Evolutionary conservation across 805 yeast genomes (phyloP).

Genomic region (Helenozyma baotianmanensis): DNA sequence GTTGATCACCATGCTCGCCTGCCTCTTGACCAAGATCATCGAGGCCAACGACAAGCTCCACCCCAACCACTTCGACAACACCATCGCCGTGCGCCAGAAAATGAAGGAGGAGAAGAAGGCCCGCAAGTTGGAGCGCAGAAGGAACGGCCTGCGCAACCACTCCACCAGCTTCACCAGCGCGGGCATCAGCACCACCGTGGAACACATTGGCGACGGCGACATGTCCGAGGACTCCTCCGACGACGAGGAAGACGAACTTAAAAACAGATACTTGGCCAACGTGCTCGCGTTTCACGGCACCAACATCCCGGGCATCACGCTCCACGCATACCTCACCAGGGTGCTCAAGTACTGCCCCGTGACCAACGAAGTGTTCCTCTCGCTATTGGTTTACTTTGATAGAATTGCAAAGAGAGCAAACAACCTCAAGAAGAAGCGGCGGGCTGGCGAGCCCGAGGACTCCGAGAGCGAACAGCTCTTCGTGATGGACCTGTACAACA

Average conservation of each 20-base stretch:
- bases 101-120: constrained; percentile 30
- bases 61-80: constrained; percentile 56
- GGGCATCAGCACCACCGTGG: constrained; percentile 14
- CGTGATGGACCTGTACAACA: constrained; percentile 94
- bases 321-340: constrained; percentile 84
- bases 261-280: constrained; percentile 54
- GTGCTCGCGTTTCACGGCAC: constrained; percentile 93
- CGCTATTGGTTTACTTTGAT: constrained; percentile 89
- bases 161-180: constrained; percentile 9
- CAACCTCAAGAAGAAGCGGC: constrained; percentile 27
- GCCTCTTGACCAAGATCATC: constrained; percentile 78
- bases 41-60: constrained; percentile 85
- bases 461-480: constrained; percentile 54
- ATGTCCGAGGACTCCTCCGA: constrained; percentile 16
- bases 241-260: constrained; percentile 39
- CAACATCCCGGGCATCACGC: constrained; percentile 90
- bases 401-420: constrained; percentile 84
- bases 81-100: constrained; percentile 38
- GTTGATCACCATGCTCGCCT: constrained; percentile 77
- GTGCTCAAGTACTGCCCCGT: constrained; percentile 96
- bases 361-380: constrained; percentile 92
- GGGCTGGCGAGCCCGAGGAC: constrained; percentile 22
- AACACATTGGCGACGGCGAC: constrained; percentile 20
- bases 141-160: constrained; percentile 2
- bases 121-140: constrained; percentile 21